Evolutionary conservation across 352 stramenopile genomes (phyloP).

Genomic region (Globisporangium nunn): DNA sequence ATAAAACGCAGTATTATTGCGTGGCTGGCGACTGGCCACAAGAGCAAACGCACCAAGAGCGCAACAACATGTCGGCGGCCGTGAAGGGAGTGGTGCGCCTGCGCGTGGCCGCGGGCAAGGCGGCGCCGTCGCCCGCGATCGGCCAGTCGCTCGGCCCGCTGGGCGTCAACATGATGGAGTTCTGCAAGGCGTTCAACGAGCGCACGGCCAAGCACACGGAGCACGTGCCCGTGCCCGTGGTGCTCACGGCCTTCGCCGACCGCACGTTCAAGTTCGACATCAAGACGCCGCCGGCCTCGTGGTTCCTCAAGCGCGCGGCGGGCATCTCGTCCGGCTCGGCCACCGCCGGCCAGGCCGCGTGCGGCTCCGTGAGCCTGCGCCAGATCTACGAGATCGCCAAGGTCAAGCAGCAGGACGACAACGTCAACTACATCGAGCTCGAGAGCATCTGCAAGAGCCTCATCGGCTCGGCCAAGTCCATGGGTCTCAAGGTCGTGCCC

Average conservation of each 20-base stretch:
- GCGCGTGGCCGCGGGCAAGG: slow-evolving; percentile 80
- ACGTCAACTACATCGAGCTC: slow-evolving; percentile 90
- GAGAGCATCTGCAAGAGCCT: slow-evolving; percentile 90
- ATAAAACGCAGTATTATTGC: background rate
- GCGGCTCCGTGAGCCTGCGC: slow-evolving; percentile 88
- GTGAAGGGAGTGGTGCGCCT: slow-evolving; percentile 84
- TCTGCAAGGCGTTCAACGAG: slow-evolving; percentile 99
- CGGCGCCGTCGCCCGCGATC: slow-evolving; percentile 82
- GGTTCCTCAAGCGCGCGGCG: slow-evolving; percentile 90
- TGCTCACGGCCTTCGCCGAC: slow-evolving; percentile 91
- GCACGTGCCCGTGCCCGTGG: slow-evolving; percentile 90
- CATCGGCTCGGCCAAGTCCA: slow-evolving; percentile 89
- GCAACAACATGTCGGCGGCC: slow-evolving; percentile 10
- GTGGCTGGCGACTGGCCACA: too few species aligned
- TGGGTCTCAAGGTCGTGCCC: slow-evolving; percentile 84
- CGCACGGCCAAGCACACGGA: slow-evolving; percentile 88
- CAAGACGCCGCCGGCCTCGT: slow-evolving; percentile 93
- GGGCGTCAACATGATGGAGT: slow-evolving; percentile 99
- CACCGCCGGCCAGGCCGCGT: slow-evolving; percentile 63
- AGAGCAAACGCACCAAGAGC: background rate
- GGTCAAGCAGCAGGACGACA: slow-evolving; percentile 94
- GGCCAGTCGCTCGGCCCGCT: slow-evolving; percentile 92
- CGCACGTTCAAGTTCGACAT: slow-evolving; percentile 95
- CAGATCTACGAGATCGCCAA: slow-evolving; percentile 98
- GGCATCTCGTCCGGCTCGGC: slow-evolving; percentile 76